phyloP scores from a whole-genome alignment of 129 eudicot genomes.

The Ambrosia artemisiifolia region DNA sequence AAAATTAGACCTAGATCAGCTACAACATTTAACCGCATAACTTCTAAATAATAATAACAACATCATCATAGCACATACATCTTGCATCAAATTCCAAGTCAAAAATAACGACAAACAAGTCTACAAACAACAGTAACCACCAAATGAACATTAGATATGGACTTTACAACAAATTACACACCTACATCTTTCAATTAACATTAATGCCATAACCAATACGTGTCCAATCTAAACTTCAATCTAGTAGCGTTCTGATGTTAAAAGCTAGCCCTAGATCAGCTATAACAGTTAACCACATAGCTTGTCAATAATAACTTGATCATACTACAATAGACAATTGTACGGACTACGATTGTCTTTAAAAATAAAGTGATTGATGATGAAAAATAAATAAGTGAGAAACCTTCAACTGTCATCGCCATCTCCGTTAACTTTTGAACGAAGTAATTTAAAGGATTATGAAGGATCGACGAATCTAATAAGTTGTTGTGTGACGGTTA shows the following conservation, averaged over 20 bases:
- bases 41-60: not conserved
- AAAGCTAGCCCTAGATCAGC: conserved; percentile 10
- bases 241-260: not conserved
- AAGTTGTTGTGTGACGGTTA: not conserved
- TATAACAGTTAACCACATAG: not conserved
- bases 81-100: no score
- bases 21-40: not conserved
- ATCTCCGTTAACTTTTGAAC: conserved; percentile 15
- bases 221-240: not conserved
- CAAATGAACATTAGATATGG: no score
- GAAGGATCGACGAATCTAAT: conserved; percentile 6
- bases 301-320: not conserved
- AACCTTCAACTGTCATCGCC: conserved; percentile 43
- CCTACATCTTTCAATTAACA: not conserved
- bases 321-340: not conserved
- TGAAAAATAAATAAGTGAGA: not conserved
- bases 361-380: not conserved
- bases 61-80: conserved; percentile 8
- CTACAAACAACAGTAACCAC: no score
- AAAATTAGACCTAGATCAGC: no score
- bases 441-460: not conserved
- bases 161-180: not conserved
- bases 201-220: not conserved
- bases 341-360: not conserved
- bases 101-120: no score